phyloP scores from a whole-genome alignment of 352 stramenopile genomes.

The Phytophthora ohioensis region DNA sequence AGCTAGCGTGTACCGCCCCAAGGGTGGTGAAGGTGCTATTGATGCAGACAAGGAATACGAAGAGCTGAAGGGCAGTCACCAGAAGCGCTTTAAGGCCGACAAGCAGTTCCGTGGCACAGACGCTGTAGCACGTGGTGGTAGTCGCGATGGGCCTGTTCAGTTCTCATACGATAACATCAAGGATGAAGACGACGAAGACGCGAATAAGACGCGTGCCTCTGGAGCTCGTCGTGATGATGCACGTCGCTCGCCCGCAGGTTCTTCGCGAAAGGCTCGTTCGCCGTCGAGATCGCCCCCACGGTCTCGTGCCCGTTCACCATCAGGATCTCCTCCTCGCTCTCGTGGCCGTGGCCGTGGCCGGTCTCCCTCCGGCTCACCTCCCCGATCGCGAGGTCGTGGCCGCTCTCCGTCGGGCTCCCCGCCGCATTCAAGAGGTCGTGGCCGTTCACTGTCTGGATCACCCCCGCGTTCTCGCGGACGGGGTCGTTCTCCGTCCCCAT shows the following conservation, averaged over 20 bases:
- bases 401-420: slow-evolving; percentile 28
- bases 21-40: slow-evolving; percentile 86
- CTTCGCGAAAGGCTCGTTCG: slow-evolving; percentile 20
- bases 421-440: slow-evolving; percentile 23
- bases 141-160: slow-evolving; percentile 84
- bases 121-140: slow-evolving; percentile 48
- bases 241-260: slow-evolving; percentile 22
- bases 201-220: slow-evolving; percentile 18
- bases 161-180: slow-evolving; percentile 80
- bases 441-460: slow-evolving; percentile 43
- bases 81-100: slow-evolving; percentile 91
- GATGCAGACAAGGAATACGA: slow-evolving; percentile 92
- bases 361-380: slow-evolving; percentile 37
- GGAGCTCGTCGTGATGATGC: slow-evolving; percentile 14
- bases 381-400: slow-evolving; percentile 28
- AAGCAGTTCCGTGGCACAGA: slow-evolving; percentile 90
- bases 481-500: slow-evolving; percentile 29
- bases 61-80: slow-evolving; percentile 86
- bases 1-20: slow-evolving; percentile 91
- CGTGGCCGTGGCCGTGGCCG: slow-evolving; percentile 31
- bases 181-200: slow-evolving; percentile 48
- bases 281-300: slow-evolving; percentile 14
- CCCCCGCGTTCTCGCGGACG: slow-evolving; percentile 34
- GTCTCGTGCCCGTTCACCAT: slow-evolving; percentile 17
- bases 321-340: slow-evolving; percentile 24